These are phyloP conservation scores for Aspergillus sp. DNA, from an alignment of 2,329 filamentous ascomycete species.

Conservation along the genomic window DNA sequence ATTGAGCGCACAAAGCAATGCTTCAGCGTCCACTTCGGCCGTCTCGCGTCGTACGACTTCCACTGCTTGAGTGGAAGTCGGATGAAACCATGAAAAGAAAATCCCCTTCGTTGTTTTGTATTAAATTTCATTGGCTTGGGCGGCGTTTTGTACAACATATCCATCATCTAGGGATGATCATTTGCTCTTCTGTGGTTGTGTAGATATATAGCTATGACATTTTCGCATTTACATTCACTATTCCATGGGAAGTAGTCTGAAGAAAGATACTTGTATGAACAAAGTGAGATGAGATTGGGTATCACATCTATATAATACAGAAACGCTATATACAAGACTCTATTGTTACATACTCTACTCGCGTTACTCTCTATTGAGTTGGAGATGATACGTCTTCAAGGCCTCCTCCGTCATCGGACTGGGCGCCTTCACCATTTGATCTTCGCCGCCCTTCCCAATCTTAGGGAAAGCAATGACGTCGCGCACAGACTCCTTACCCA, in stretches of 20 bases:
- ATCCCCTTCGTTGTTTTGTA: conserved; percentile 8
- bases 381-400: conserved; percentile 59
- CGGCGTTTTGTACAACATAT: conserved; percentile 18
- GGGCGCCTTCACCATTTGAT: conserved; percentile 78
- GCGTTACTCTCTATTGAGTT: conserved; percentile 22
- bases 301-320: conserved; percentile 11
- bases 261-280: neutral
- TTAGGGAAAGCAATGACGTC: conserved; percentile 99
- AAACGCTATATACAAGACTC: neutral
- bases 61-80: conserved; percentile 1
- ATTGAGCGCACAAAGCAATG: neutral
- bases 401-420: conserved; percentile 63
- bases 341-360: neutral
- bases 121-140: conserved; percentile 12
- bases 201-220: conserved; percentile 1
- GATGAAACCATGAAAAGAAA: neutral
- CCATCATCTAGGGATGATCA: neutral
- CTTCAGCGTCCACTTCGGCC: conserved; percentile 1
- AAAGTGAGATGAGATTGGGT: conserved; percentile 13
- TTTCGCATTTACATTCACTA: neutral
- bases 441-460: conserved; percentile 83
- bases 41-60: neutral
- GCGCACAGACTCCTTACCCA: conserved; percentile 71
- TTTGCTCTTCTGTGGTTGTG: neutral
- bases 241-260: neutral